phyloP scores from a whole-genome alignment of 2,329 filamentous ascomycete species.

The Penicillium hordei region DNA sequence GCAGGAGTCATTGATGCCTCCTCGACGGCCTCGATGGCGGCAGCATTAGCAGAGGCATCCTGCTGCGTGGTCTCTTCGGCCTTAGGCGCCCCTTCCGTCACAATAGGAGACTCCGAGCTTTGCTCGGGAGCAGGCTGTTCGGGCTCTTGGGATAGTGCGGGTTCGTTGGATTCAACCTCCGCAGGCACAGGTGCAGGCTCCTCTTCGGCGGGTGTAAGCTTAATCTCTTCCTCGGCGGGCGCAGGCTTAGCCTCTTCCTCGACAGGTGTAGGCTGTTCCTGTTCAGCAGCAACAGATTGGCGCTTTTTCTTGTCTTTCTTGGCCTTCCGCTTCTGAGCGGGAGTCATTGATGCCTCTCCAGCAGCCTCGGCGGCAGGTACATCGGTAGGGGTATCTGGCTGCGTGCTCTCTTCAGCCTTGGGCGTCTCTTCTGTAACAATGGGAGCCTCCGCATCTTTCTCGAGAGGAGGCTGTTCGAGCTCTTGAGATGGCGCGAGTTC shows the following conservation, averaged over 20 bases:
- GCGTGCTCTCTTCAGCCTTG: background rate
- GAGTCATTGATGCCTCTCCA: constrained; percentile 14
- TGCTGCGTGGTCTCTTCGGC: background rate
- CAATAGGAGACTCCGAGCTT: background rate
- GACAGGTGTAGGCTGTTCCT: background rate
- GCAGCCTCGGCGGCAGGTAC: background rate
- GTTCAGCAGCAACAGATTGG: constrained; percentile 11
- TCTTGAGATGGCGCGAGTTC: background rate
- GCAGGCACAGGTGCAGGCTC: background rate
- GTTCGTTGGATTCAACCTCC: background rate
- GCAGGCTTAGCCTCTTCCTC: background rate
- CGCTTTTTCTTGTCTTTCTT: constrained; percentile 27
- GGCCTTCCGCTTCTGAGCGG: constrained; percentile 19
- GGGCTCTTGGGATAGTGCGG: background rate
- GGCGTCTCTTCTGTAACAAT: constrained; percentile 1
- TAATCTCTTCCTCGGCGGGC: background rate
- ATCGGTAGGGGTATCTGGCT: constrained; percentile 3
- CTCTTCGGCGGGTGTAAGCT: background rate
- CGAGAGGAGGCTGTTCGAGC: too few relatives aligned
- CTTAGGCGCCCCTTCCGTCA: background rate
- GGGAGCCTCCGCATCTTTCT: background rate
- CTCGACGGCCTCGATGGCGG: background rate
- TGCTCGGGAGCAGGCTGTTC: too few relatives aligned
- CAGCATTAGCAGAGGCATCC: background rate
- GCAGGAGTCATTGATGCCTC: constrained; percentile 18